Evolutionary conservation across 2,329 filamentous ascomycete genomes (phyloP), one percentile per base, ranked within the genome.

Genomic region (Exophiala aquamarina): DNA sequence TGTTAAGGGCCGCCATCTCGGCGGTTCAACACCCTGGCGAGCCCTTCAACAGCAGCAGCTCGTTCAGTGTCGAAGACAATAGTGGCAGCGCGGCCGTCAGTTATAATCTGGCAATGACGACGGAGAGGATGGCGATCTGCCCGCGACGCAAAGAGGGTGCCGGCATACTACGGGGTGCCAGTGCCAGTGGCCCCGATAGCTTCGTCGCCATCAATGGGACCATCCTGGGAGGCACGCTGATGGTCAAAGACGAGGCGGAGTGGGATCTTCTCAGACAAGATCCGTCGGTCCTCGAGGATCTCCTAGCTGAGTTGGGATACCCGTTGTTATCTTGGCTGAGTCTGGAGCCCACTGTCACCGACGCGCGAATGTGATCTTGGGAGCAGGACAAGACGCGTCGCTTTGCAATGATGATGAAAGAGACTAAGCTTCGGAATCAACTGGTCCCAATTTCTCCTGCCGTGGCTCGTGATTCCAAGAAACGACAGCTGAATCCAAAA

Each of bases 91-190:
- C 46, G 8, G 67, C 68, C 1, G 74, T 82, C 36, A 79, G 76
- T 61, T 81, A 82, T 60, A 82, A 82, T 49, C 66, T 82, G 2
- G 77, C 74, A 8, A 76, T 82, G 71, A 82, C 78, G 0, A 70
- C 68, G 3, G 61, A 66, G 2, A 69, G 66, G 6, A 80, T 82
- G 75, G 70, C 75, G 43, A 73, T 82, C 15, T 70, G 74, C 28
- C 78, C 77, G 3, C 65, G 79, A 44, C 64, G 65, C 31, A 66
- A 62, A 15, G 77, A 78, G 55, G 69, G 68, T 8, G 67, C 67
- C 0, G 11, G 23, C 11, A 26, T 26, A 26, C 23, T 26, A 26
- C 23, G 6, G 23, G 62, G 60, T 28, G 63, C 77, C 3, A 63
- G 63, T 2, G 60, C 70, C 5, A 65, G 70, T 13, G 60, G 63